phyloP scores from a whole-genome alignment of 2,329 filamentous ascomycete genomes.

The Colletotrichum cordylinicola region DNA sequence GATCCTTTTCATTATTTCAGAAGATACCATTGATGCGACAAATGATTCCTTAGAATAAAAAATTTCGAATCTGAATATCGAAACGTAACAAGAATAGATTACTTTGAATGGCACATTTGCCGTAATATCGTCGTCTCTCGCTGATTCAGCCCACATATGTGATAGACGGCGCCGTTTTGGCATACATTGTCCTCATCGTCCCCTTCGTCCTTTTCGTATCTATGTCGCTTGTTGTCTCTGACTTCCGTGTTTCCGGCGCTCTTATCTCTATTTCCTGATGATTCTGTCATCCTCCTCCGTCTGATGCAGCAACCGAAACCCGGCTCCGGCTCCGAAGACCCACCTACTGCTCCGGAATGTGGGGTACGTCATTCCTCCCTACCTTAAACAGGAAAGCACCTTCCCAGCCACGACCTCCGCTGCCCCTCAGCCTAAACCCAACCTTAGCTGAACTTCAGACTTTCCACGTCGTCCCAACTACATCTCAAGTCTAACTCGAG shows the following conservation, averaged over 20 bases:
- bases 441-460: background rate
- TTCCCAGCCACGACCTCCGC: background rate
- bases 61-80: background rate
- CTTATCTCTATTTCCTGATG: background rate
- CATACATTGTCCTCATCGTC: background rate
- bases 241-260: background rate
- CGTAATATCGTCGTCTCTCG: background rate
- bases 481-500: background rate
- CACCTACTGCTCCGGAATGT: background rate
- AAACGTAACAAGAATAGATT: background rate
- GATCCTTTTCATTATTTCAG: background rate
- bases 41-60: background rate
- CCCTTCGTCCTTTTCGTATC: background rate
- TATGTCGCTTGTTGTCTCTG: background rate
- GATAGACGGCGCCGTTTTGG: background rate
- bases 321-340: background rate
- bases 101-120: background rate
- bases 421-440: background rate
- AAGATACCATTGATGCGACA: slow-evolving; percentile 15
- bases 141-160: background rate
- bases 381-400: slow-evolving; percentile 10
- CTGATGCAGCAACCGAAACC: background rate
- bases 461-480: background rate
- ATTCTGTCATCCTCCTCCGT: background rate
- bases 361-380: slow-evolving; percentile 17